These are phyloP conservation scores for Kwoniella newhampshirensis DNA, from an alignment of 768 basidiomycete species.

Conservation along the genomic window DNA sequence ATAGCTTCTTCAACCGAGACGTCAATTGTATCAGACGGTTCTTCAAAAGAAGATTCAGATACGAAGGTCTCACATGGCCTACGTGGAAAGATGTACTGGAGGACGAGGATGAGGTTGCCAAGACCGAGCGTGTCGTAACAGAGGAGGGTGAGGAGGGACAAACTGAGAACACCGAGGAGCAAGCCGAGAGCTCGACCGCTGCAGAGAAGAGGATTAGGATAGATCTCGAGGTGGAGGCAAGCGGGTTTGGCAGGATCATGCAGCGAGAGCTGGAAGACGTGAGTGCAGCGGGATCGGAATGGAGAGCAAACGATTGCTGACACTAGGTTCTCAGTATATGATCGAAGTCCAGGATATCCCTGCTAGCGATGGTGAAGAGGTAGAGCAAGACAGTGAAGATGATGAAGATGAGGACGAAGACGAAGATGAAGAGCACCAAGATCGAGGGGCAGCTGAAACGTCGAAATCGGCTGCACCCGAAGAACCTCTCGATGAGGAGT, in stretches of 20 bases:
- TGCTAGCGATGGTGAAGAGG: constrained; percentile 35
- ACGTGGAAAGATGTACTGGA: constrained; percentile 69
- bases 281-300: constrained; percentile 36
- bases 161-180: constrained; percentile 12
- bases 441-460: constrained; percentile 1
- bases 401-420: constrained; percentile 16
- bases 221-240: constrained; percentile 90
- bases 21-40: constrained; percentile 94
- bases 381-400: constrained; percentile 37
- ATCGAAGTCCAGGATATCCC: constrained; percentile 40
- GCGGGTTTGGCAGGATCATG: constrained; percentile 84
- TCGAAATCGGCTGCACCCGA: constrained; percentile 2
- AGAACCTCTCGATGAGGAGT: constrained; percentile 33
- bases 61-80: constrained; percentile 86
- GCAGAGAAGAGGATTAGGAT: constrained; percentile 56
- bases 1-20: constrained; percentile 97
- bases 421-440: constrained; percentile 9
- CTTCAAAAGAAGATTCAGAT: constrained; percentile 85
- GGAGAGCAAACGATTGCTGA: constrained; percentile 5
- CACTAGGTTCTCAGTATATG: constrained; percentile 36
- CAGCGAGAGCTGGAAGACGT: constrained; percentile 83
- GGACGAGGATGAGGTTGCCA: constrained; percentile 44
- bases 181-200: constrained; percentile 9
- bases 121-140: constrained; percentile 3
- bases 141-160: constrained; percentile 15